Conservation (phyloP, 2,329 filamentous ascomycete species). For the Penicillium janthinellum region DNA sequence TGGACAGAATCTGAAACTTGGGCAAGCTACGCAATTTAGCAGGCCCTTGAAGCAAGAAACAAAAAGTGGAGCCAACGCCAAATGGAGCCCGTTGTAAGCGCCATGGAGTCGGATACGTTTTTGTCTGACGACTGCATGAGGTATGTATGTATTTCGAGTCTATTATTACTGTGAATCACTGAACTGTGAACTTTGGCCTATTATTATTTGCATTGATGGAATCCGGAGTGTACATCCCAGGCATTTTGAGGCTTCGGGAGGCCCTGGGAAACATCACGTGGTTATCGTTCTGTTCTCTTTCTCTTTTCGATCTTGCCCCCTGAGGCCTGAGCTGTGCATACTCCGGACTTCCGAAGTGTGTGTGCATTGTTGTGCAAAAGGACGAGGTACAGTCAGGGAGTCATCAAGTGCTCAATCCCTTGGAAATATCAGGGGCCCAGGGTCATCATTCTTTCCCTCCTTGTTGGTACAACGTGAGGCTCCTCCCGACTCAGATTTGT, state of each 20-base stretch:
- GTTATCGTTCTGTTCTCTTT: neutral
- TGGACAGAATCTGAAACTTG: constrained; percentile 23
- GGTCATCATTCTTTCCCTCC: neutral
- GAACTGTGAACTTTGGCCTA: neutral
- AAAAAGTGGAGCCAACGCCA: constrained; percentile 10
- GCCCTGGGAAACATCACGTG: neutral
- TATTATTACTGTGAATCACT: neutral
- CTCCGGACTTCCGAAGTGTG: neutral
- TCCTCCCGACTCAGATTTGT: neutral
- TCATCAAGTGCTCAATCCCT: no score
- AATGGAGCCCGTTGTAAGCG: constrained; percentile 13
- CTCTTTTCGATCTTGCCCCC: neutral
- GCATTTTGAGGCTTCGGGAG: neutral
- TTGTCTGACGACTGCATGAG: constrained; percentile 18
- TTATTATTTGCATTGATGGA: neutral
- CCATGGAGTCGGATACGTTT: constrained; percentile 21
- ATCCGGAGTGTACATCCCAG: neutral
- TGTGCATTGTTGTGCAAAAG: neutral
- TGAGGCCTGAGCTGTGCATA: neutral
- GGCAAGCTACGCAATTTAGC: constrained; percentile 12
- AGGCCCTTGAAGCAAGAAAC: constrained; percentile 2
- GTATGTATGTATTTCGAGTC: neutral
- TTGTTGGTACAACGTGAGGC: neutral
- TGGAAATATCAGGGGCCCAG: neutral
- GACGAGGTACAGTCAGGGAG: neutral